These are phyloP conservation scores for Boletus coccyginus DNA, from an alignment of 768 basidiomycete species.

Conservation along the genomic window DNA sequence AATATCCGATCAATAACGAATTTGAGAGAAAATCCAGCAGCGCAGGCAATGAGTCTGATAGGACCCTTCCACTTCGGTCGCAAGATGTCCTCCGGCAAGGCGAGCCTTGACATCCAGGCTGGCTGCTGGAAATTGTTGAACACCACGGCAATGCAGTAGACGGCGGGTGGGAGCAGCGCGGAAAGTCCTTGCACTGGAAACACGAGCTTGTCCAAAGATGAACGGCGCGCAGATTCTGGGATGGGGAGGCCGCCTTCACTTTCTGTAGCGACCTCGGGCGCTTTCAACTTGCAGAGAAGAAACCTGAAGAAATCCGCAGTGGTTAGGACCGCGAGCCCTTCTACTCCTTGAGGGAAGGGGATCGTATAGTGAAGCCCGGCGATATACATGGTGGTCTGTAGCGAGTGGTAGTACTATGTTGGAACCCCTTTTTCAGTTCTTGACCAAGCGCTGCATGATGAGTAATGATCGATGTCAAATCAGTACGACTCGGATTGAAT, in stretches of 20 bases:
- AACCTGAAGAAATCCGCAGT: conserved; percentile 25
- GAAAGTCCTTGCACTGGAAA: conserved; percentile 28
- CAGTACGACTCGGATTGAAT: too few relatives aligned
- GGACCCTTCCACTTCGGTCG: conserved; percentile 21
- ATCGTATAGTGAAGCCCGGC: conserved; percentile 22
- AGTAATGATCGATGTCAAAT: conserved; percentile 10
- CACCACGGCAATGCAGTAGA: conserved; percentile 27
- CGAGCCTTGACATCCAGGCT: conserved; percentile 31
- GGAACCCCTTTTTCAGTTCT: conserved; percentile 16
- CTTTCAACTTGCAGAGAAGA: conserved; percentile 9
- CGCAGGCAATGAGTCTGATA: conserved; percentile 29
- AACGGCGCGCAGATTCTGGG: conserved; percentile 9
- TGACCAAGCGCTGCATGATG: conserved; percentile 16
- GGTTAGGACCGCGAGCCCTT: conserved; percentile 24
- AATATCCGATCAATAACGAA: conserved; percentile 11
- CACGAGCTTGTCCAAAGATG: conserved; percentile 27
- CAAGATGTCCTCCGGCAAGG: conserved; percentile 25
- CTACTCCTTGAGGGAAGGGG: conserved; percentile 14
- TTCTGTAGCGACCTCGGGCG: neutral
- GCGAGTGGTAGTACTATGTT: neutral
- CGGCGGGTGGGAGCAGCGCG: conserved; percentile 22
- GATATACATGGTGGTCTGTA: conserved; percentile 26
- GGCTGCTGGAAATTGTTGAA: conserved; percentile 35
- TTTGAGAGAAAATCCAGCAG: conserved; percentile 20
- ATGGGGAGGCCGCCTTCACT: conserved; percentile 19